Conservation (phyloP, 768 basidiomycete species). For the Russula lepida region DNA sequence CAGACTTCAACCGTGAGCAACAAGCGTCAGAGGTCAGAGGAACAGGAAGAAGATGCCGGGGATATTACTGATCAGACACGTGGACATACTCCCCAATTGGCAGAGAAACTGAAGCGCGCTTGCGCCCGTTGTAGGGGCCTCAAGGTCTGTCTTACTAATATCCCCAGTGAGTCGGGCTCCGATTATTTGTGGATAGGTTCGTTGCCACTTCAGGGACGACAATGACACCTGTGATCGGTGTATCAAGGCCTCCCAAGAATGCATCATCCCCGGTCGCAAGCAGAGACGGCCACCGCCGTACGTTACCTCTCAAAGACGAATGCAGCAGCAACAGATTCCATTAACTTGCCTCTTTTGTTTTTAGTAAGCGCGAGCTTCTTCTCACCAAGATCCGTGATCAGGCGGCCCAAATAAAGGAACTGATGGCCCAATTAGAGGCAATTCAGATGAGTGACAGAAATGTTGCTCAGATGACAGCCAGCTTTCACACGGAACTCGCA, state of each 20-base stretch:
- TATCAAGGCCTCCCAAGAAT: slow-evolving; percentile 59
- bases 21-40: slow-evolving; percentile 17
- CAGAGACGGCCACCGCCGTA: slow-evolving; percentile 74
- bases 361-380: slow-evolving; percentile 73
- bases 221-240: slow-evolving; percentile 73
- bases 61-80: not conserved
- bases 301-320: slow-evolving; percentile 24
- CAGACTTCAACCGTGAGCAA: not conserved
- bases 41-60: slow-evolving; percentile 13
- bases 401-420: slow-evolving; percentile 58
- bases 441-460: slow-evolving; percentile 25
- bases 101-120: slow-evolving; percentile 20
- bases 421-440: slow-evolving; percentile 61
- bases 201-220: slow-evolving; percentile 67
- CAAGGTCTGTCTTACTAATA: slow-evolving; percentile 1
- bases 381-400: slow-evolving; percentile 69
- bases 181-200: slow-evolving; percentile 41
- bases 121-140: slow-evolving; percentile 21
- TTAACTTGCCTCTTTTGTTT: slow-evolving; percentile 2
- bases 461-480: slow-evolving; percentile 14
- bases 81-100: not conserved
- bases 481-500: slow-evolving; percentile 18
- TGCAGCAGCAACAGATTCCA: not conserved
- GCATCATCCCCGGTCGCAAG: slow-evolving; percentile 76
- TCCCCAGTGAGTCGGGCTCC: not conserved